Evolutionary conservation across 257 asterid species (phyloP).

Genomic region (Mentha longifolia): DNA sequence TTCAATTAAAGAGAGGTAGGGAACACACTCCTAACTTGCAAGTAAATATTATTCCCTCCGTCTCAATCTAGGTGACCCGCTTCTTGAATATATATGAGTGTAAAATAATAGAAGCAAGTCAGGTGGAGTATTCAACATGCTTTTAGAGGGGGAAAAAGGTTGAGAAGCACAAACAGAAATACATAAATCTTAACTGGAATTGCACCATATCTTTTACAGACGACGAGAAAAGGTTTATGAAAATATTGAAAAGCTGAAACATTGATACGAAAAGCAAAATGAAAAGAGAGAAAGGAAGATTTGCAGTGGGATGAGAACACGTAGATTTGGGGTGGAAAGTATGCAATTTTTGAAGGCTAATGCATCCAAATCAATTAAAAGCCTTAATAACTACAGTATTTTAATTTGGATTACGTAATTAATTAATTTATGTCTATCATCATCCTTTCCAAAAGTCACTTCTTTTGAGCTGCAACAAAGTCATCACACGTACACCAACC

Average conservation of each 20-base stretch:
- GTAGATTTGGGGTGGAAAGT: slow-evolving; percentile 84
- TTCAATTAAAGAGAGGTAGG: too few relatives aligned
- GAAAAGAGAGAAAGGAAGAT: slow-evolving; percentile 44
- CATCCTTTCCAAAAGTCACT: slow-evolving; percentile 34
- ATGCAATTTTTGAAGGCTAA: slow-evolving; percentile 27
- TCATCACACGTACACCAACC: not conserved
- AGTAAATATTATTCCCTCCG: too few relatives aligned
- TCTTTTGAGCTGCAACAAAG: slow-evolving; percentile 29
- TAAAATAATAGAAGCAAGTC: too few relatives aligned
- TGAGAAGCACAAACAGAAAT: slow-evolving; percentile 15
- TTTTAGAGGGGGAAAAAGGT: slow-evolving; percentile 24
- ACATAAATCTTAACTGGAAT: slow-evolving; percentile 47
- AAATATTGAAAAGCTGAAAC: slow-evolving; percentile 47
- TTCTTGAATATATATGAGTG: too few relatives aligned
- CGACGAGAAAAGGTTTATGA: slow-evolving; percentile 35
- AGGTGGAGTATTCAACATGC: too few relatives aligned
- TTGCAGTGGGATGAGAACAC: slow-evolving; percentile 52
- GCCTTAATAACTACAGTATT: not conserved
- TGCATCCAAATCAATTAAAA: slow-evolving; percentile 37
- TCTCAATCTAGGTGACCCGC: too few relatives aligned
- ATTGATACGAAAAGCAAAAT: slow-evolving; percentile 41
- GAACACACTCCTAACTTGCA: too few relatives aligned
- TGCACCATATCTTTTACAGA: slow-evolving; percentile 49
- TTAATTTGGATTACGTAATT: not conserved
- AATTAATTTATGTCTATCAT: slow-evolving; percentile 7